These are phyloP conservation scores for Hondaea fermentalgiana DNA, from an alignment of 108 stramenopile species.

Conservation along the genomic window DNA sequence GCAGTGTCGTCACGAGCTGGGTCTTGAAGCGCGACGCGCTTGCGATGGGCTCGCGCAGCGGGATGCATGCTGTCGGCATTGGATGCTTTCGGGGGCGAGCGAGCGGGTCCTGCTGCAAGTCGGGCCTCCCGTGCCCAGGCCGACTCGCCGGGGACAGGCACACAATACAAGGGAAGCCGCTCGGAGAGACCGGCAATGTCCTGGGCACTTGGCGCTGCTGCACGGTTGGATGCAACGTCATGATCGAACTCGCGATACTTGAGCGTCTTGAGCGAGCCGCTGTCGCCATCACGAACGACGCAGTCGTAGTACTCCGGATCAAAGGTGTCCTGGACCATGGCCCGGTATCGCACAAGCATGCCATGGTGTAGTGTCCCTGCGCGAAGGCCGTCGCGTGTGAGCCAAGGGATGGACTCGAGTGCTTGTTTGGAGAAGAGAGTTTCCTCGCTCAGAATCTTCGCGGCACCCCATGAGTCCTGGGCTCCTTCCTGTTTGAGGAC, in stretches of 20 bases:
- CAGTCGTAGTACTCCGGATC: slow-evolving; percentile 37
- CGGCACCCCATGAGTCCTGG: neutral
- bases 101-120: neutral
- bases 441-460: neutral
- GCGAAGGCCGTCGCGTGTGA: neutral
- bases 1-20: neutral
- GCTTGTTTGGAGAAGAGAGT: neutral
- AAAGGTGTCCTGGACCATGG: slow-evolving; percentile 43
- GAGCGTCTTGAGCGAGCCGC: neutral
- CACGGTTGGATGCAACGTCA: neutral
- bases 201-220: neutral
- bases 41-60: neutral
- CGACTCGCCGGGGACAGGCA: slow-evolving; percentile 28
- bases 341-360: slow-evolving; percentile 33
- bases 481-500: neutral
- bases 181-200: neutral
- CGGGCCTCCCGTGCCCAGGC: slow-evolving; percentile 19
- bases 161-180: slow-evolving; percentile 30
- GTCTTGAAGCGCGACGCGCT: neutral
- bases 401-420: neutral
- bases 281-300: neutral
- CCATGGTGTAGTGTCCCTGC: slow-evolving; percentile 20
- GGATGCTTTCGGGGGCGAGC: too few species aligned
- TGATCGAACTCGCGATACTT: neutral
- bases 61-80: too few species aligned